Conservation (phyloP, 2,329 filamentous ascomycete species). For the Shiraia sp. region DNA sequence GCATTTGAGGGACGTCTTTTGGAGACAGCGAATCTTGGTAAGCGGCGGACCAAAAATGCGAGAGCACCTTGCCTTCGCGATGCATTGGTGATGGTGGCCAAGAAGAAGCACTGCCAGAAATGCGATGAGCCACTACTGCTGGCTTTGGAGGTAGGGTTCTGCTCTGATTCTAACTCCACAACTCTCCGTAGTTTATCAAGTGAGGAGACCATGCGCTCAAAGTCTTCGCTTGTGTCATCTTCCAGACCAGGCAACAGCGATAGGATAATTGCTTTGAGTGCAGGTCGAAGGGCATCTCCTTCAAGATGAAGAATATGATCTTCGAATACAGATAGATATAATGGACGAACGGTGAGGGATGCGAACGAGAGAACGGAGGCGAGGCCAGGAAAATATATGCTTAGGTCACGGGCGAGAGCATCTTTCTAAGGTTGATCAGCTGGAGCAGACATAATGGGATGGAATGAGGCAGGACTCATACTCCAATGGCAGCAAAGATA, state of each 20-base stretch:
- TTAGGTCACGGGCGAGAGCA: conserved; percentile 77
- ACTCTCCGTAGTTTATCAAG: conserved; percentile 76
- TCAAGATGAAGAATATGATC: conserved; percentile 75
- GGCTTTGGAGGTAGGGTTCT: conserved; percentile 56
- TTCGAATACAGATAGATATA: conserved; percentile 84
- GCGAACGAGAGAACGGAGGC: conserved; percentile 91
- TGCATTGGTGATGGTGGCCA: conserved; percentile 88
- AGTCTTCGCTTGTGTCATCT: conserved; percentile 96
- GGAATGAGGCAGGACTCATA: conserved; percentile 41
- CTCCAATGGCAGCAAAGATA: conserved; percentile 84
- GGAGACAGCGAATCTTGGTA: conserved; percentile 68
- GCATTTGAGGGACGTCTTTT: conserved; percentile 16
- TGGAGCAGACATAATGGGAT: conserved; percentile 1
- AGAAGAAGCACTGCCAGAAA: conserved; percentile 98
- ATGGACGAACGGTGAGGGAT: conserved; percentile 84
- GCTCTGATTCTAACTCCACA: conserved; percentile 45
- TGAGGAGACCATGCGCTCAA: conserved; percentile 81
- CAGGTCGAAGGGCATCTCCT: conserved; percentile 73
- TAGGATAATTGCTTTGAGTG: conserved; percentile 86
- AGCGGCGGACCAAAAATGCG: conserved; percentile 77
- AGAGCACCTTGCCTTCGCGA: conserved; percentile 83
- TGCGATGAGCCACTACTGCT: conserved; percentile 69
- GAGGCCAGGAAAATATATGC: conserved; percentile 86
- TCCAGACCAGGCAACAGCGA: conserved; percentile 90
- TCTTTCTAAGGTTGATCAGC: conserved; percentile 57